These are phyloP conservation scores for Marasmius tenuissimus DNA, from an alignment of 1,284 basidiomycete species.

Conservation along the genomic window DNA sequence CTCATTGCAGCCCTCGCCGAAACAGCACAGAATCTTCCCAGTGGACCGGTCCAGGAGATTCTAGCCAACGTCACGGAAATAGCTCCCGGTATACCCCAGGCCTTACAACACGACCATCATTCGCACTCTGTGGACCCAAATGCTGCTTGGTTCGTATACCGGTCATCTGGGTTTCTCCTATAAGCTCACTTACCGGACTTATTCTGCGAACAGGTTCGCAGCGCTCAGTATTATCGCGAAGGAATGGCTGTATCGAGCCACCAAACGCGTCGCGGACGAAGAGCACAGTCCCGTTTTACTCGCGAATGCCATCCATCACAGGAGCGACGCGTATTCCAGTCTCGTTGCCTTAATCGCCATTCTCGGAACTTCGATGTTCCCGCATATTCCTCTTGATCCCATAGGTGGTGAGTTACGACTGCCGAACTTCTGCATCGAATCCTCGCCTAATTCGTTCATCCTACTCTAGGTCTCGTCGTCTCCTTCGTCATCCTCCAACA, in stretches of 20 bases:
- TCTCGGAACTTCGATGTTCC: slow-evolving; percentile 81
- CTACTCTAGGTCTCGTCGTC: slow-evolving; percentile 71
- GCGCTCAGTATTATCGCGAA: slow-evolving; percentile 79
- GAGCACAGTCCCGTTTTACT: slow-evolving; percentile 89
- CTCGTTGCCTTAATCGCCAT: slow-evolving; percentile 88
- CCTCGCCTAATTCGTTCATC: slow-evolving; percentile 4
- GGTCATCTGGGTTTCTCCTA: background rate
- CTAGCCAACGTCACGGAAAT: slow-evolving; percentile 56
- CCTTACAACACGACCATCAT: slow-evolving; percentile 54
- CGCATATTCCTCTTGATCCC: slow-evolving; percentile 89
- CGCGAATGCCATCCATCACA: slow-evolving; percentile 93
- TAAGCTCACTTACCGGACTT: background rate
- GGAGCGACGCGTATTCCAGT: slow-evolving; percentile 92
- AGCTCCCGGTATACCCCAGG: slow-evolving; percentile 51
- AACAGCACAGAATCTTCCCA: slow-evolving; percentile 54
- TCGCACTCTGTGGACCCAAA: slow-evolving; percentile 81
- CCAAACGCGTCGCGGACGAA: slow-evolving; percentile 85
- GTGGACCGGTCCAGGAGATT: slow-evolving; percentile 61
- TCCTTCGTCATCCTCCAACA: slow-evolving; percentile 88
- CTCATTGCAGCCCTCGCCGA: slow-evolving; percentile 67
- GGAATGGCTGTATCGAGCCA: slow-evolving; percentile 91
- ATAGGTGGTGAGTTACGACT: slow-evolving; percentile 70
- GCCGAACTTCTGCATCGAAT: background rate
- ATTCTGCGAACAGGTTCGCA: slow-evolving; percentile 51
- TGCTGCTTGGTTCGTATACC: slow-evolving; percentile 77